Conservation (phyloP, 2,329 filamentous ascomycete genomes). For the Cladosporium sp. region DNA sequence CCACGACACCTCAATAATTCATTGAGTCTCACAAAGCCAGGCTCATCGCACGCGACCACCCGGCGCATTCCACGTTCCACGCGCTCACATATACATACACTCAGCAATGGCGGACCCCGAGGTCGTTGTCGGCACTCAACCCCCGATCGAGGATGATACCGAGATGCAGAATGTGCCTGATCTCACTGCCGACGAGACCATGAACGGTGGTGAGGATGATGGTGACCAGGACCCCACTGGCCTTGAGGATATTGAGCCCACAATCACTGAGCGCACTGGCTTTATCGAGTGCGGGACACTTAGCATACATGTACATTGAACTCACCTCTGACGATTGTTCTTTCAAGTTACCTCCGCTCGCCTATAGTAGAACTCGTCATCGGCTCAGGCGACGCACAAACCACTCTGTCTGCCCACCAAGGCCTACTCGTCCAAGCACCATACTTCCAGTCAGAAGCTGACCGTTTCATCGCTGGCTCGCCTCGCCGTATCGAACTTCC, state of each 20-base stretch:
- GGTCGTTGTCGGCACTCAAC: constrained; percentile 31
- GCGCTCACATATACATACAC: neutral
- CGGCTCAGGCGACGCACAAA: constrained; percentile 56
- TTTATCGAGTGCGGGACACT: constrained; percentile 47
- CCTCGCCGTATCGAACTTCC: constrained; percentile 68
- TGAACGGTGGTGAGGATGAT: constrained; percentile 23
- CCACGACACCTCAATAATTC: neutral
- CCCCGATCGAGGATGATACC: constrained; percentile 30
- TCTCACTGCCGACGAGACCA: constrained; percentile 24
- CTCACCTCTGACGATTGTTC: constrained; percentile 1
- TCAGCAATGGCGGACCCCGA: constrained; percentile 35
- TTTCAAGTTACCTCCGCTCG: constrained; percentile 49
- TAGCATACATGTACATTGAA: neutral
- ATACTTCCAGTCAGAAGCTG: constrained; percentile 66
- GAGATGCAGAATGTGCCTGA: constrained; percentile 48
- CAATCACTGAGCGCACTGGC: constrained; percentile 40
- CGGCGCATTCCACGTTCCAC: neutral
- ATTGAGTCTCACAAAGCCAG: neutral
- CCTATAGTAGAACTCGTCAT: constrained; percentile 49
- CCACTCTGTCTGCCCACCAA: constrained; percentile 76
- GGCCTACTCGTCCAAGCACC: constrained; percentile 72
- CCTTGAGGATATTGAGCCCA: constrained; percentile 47
- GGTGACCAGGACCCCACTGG: constrained; percentile 37
- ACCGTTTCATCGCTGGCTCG: constrained; percentile 56
- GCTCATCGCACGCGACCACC: neutral